Base-by-base conservation (phyloP, 495 filamentous ascomycete species). In the Letharia columbiana region DNA sequence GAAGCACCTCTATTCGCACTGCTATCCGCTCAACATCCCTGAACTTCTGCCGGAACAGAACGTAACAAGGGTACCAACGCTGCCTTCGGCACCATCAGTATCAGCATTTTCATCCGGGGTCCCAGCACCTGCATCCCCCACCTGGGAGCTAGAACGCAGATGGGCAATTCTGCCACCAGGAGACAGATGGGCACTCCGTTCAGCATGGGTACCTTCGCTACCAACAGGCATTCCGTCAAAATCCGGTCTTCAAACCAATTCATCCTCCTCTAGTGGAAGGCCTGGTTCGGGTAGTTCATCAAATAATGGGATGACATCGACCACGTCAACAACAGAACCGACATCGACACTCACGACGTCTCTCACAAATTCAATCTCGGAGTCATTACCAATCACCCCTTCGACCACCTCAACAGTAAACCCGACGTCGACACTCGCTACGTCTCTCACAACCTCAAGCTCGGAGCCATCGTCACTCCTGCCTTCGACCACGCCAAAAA, bases 21-120 rank as follows among this genome's bases (percentile, higher is more conserved):
- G 69, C 58, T 69, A 50, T n/a, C 69, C 69, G 35, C 44, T 71
- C 18, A 52, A 12, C 37, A 69, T 71, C 45, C 69, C 69, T 1
- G 61, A 56, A 1, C 33, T 69, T 33, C 37, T 20, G 33, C 33
- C 40, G 8, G 44, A 6, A 0, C 8, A 37, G 50, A 58, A 35
- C 17, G 23, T 50, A 18, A 67, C 60, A 5, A n/a, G 20, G 3
- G 3, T 18, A 37, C 15, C 40, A 9, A 35, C 40, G 18, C 12
- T 40, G 4, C 18, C 52, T 3, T 15, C 52, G 37, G 15, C 50
- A 40, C 33, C 11, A 10, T n/a, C 58, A 8, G 13, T 31, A 6
- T 35, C 52, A 8, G 8, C 0, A 8, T 7, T 2, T 18, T 2
- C 10, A 47, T 47, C 44, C 4, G 44, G 44, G 6, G 12, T 7